Percentiles rank a stretch among this genome's conserved stretches.
Conservation (phyloP, 352 stramenopile species). For the Globisporangium orthogonon region DNA sequence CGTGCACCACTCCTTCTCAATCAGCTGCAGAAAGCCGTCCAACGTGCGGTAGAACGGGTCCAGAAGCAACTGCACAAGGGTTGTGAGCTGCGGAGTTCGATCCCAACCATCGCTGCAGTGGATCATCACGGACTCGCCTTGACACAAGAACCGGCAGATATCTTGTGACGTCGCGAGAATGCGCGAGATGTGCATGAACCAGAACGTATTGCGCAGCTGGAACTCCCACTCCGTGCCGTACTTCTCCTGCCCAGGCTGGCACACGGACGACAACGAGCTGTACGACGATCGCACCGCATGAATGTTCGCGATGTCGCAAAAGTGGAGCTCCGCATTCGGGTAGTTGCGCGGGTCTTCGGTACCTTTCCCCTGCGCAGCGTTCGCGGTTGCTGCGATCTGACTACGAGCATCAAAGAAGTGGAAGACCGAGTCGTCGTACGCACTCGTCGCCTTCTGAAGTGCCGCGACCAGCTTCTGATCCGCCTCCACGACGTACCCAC, state of each 20-base stretch:
- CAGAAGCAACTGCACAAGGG: conserved; percentile 94
- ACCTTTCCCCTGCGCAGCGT: conserved; percentile 83
- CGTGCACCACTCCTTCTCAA: conserved; percentile 99
- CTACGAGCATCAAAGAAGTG: conserved; percentile 84
- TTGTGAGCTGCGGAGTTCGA: conserved; percentile 94
- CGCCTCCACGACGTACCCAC: conserved; percentile 69
- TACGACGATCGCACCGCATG: conserved; percentile 93
- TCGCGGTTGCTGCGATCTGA: conserved; percentile 81
- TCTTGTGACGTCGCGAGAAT: conserved; percentile 93
- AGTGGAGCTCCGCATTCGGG: conserved; percentile 92
- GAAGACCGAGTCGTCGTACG: conserved; percentile 58
- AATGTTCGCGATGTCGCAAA: conserved; percentile 99
- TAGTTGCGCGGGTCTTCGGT: conserved; percentile 94
- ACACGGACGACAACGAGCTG: conserved; percentile 65
- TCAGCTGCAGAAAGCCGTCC: conserved; percentile 91
- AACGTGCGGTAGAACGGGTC: conserved; percentile 98
- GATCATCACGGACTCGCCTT: conserved; percentile 94
- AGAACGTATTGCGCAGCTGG: conserved; percentile 94
- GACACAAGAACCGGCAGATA: conserved; percentile 92
- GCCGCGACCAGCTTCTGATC: conserved; percentile 77
- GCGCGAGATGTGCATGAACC: conserved; percentile 94
- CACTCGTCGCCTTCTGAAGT: conserved; percentile 60
- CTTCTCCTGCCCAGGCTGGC: conserved; percentile 71
- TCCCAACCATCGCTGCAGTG: conserved; percentile 99
- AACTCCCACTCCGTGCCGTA: conserved; percentile 75